Evolutionary conservation across 2,329 filamentous ascomycete species (phyloP).

Genomic region (Clarireedia monteithiana): DNA sequence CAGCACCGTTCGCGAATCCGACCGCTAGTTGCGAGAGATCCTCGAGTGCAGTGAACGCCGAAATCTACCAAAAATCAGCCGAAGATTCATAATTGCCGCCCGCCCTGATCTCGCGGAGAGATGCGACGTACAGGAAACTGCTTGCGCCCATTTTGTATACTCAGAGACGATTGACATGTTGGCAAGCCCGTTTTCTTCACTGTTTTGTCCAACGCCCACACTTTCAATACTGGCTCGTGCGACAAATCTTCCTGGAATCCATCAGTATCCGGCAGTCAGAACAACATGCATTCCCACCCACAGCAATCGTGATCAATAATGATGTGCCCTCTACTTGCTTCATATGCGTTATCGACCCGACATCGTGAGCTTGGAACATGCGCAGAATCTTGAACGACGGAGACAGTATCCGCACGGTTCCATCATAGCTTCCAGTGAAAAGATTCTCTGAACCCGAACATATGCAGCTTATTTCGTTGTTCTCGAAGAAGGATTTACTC

Average conservation of each 20-base stretch:
- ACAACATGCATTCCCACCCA: conserved; percentile 28
- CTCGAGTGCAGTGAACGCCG: conserved; percentile 78
- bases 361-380: conserved; percentile 80
- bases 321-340: conserved; percentile 84
- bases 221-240: conserved; percentile 81
- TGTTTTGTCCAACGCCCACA: conserved; percentile 93
- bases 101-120: neutral
- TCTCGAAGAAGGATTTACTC: conserved; percentile 69
- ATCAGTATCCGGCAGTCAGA: conserved; percentile 21
- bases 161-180: conserved; percentile 77
- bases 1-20: conserved; percentile 90
- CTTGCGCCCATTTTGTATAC: conserved; percentile 81
- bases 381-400: conserved; percentile 79
- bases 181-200: conserved; percentile 91
- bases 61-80: conserved; percentile 47
- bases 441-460: conserved; percentile 83
- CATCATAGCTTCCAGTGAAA: conserved; percentile 81
- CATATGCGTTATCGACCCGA: conserved; percentile 78
- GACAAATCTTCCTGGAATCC: conserved; percentile 68
- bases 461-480: conserved; percentile 73
- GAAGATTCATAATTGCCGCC: neutral
- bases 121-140: conserved; percentile 68
- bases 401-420: conserved; percentile 79
- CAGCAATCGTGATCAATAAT: conserved; percentile 72
- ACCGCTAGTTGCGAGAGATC: conserved; percentile 90